Evolutionary conservation across 2,329 filamentous ascomycete species (phyloP), one percentile per base, ranked within the genome.

Genomic region (Xylariaceae sp.): DNA sequence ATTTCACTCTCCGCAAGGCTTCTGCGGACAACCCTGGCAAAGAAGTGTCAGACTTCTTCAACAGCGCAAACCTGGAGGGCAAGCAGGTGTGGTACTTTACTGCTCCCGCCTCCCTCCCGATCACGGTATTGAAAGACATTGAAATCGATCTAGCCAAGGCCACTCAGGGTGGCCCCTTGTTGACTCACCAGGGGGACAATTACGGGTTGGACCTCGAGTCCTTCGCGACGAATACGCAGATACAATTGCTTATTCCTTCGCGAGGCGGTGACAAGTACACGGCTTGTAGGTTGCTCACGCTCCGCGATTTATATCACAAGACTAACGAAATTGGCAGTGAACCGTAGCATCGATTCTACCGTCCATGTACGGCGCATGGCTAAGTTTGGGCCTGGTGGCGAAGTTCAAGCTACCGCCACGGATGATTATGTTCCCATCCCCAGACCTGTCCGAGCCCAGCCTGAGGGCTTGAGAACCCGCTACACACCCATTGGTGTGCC

Each of bases 31-130:
- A 76, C 64, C 67, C 74, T 64, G 70, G 76, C 69, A 72, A 79
- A 66, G 75, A 82, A 68, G 73, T 83, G 60, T 72, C 80, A 7
- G 75, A 81, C 18, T 73, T 87, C 56, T 84, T 89, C 66, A 80
- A 77, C 67, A 77, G 82, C 59, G 79, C 80, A 57, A 82, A 83
- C 66, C 71, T 87, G 6, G 76, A 84, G 58, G 87, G 86, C 63
- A 91, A 90, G 76, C 86, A 92, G 71, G 78, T 92, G 60, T 92
- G 88, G 89, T 89, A 91, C 71, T 90, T 92, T 66, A 89, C 87
- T 8, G 86, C 87, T 2, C 89, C 89, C 1, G 82, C 85, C 4
- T 84, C 83, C 9, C 76, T 91, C 2, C 84, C 88, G n/a, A 80
- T 92, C 58, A 84, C 82, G 9, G 79, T 87, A 1, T 75, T 92